Conservation (phyloP, 805 yeast genomes). For the Saccharomycopsis sp. region DNA sequence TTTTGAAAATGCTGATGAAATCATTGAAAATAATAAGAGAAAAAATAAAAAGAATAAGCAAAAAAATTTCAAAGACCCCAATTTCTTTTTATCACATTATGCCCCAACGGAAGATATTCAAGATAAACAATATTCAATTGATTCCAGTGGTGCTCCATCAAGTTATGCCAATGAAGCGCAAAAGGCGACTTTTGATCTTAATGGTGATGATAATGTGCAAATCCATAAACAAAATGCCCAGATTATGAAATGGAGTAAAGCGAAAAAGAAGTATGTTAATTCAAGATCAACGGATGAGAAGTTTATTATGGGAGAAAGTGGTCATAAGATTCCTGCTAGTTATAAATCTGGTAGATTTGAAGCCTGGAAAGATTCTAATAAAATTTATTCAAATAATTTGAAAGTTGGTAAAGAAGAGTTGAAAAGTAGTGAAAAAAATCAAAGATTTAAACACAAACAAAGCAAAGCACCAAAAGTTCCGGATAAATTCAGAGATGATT, state of each 20-base stretch:
- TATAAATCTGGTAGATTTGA: conserved; percentile 87
- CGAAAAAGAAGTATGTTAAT: conserved; percentile 82
- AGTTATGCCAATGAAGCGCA: conserved; percentile 80
- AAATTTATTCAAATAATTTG: conserved; percentile 34
- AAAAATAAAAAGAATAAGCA: conserved; percentile 23
- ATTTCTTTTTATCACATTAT: conserved; percentile 76
- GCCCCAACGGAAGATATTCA: conserved; percentile 75
- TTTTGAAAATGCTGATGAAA: conserved; percentile 43
- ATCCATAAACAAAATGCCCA: conserved; percentile 53
- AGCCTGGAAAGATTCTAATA: conserved; percentile 75
- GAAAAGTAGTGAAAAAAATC: conserved; percentile 24
- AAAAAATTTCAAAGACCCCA: conserved; percentile 63
- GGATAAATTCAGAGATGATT: conserved; percentile 86
- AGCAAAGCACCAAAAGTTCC: conserved; percentile 79
- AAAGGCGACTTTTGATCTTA: conserved; percentile 79
- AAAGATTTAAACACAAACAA: conserved; percentile 63
- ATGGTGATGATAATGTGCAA: conserved; percentile 58
- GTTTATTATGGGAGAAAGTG: conserved; percentile 90
- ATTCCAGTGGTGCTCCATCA: too few relatives aligned
- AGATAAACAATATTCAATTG: conserved; percentile 55
- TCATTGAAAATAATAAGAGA: conserved; percentile 18
- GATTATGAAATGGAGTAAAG: conserved; percentile 84
- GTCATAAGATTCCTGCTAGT: conserved; percentile 85
- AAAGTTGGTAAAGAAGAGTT: conserved; percentile 41
- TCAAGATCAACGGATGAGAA: conserved; percentile 72